Percentiles rank a stretch among this genome's conserved stretches.
Conservation (phyloP, 2,329 filamentous ascomycete species). For the Trichophyton benhamiae region DNA sequence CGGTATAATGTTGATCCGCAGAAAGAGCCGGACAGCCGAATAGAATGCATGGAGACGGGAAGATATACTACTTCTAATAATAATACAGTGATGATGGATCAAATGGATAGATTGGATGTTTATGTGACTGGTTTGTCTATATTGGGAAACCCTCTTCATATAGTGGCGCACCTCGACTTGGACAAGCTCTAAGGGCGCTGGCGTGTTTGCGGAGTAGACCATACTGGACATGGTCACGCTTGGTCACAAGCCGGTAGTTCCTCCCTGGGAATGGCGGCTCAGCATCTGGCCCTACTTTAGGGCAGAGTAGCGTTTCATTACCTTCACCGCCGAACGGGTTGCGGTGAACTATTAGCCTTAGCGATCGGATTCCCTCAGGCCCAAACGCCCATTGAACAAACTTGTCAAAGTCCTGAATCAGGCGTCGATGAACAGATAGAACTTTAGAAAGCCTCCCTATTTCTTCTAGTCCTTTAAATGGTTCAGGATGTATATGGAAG, state of each 20-base stretch:
- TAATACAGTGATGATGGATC: neutral
- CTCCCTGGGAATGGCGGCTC: neutral
- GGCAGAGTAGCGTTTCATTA: neutral
- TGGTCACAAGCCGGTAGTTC: neutral
- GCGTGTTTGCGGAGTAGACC: neutral
- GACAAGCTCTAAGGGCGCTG: neutral
- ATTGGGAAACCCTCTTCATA: neutral
- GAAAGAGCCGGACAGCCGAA: neutral
- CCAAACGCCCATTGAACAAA: conserved; percentile 3
- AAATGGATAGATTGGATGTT: neutral
- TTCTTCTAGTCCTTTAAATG: neutral
- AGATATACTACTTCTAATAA: neutral
- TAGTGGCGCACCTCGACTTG: too few species aligned
- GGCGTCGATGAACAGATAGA: too few species aligned
- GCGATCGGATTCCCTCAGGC: neutral
- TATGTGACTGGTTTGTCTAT: neutral
- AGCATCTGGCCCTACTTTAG: neutral
- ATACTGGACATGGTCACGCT: neutral
- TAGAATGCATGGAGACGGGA: too few species aligned
- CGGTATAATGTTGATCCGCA: neutral
- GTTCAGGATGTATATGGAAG: neutral
- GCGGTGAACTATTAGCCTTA: neutral
- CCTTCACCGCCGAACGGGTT: neutral
- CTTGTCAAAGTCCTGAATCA: neutral
- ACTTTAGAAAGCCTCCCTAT: neutral